Evolutionary conservation across 2,329 filamentous ascomycete species (phyloP).

Genomic region (Xylaria sp.): DNA sequence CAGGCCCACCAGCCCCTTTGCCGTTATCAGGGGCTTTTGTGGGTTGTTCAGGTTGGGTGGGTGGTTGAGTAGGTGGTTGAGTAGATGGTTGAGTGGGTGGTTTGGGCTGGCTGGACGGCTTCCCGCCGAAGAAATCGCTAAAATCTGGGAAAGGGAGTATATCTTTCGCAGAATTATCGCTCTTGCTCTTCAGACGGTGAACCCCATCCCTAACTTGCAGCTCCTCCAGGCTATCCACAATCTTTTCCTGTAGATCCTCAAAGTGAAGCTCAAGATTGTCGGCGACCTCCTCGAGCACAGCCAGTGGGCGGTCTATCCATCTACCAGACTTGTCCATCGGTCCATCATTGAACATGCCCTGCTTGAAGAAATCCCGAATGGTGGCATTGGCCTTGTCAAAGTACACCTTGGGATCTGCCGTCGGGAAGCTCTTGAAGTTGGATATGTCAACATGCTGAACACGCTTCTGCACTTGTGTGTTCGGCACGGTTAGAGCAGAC

Average conservation of each 20-base stretch:
- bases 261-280: constrained; percentile 34
- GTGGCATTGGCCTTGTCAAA: constrained; percentile 37
- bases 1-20: neutral
- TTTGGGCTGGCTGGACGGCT: neutral
- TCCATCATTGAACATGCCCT: constrained; percentile 38
- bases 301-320: constrained; percentile 32
- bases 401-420: constrained; percentile 44
- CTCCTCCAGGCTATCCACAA: constrained; percentile 1
- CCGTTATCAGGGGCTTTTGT: constrained; percentile 1
- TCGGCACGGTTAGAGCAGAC: constrained; percentile 43
- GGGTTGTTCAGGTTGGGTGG: constrained; percentile 5
- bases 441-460: constrained; percentile 42
- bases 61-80: neutral
- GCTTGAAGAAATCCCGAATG: constrained; percentile 34
- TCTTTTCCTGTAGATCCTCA: constrained; percentile 6
- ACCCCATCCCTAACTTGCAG: neutral
- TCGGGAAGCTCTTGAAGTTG: constrained; percentile 47
- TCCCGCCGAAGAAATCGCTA: constrained; percentile 12
- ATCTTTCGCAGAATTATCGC: neutral
- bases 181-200: neutral
- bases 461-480: constrained; percentile 34
- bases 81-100: neutral
- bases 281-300: constrained; percentile 19
- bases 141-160: neutral
- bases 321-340: constrained; percentile 31